Evolutionary conservation across 345 rosid genomes (phyloP).

Genomic region (Xanthoceras sorbifolium): DNA sequence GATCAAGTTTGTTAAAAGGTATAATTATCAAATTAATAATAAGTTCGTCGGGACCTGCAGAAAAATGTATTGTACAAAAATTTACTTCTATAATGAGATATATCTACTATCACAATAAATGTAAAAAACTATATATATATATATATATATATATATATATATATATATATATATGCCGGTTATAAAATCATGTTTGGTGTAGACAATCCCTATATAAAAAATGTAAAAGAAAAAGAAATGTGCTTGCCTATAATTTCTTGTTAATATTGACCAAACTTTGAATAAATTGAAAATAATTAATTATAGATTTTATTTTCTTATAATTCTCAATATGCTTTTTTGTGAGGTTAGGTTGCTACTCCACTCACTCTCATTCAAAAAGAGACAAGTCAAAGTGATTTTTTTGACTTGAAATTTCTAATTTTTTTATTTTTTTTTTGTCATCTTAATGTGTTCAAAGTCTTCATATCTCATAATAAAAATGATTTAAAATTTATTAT

Average conservation of each 20-base stretch:
- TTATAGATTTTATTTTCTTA: not conserved
- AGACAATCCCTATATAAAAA: not conserved
- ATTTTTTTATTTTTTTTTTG: not conserved
- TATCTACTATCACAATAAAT: no score
- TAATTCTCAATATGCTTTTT: not conserved
- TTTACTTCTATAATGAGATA: no score
- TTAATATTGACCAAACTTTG: not conserved
- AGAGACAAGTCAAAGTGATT: slow-evolving; percentile 16
- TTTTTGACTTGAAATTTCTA: slow-evolving; percentile 18
- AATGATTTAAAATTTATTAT: not conserved
- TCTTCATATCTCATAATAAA: not conserved
- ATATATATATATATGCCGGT: no score
- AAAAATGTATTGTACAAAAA: no score
- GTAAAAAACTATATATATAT: no score
- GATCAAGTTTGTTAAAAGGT: no score
- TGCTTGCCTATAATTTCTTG: no score
- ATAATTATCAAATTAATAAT: no score
- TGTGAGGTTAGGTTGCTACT: not conserved
- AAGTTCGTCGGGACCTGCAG: no score
- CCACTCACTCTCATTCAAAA: not conserved
- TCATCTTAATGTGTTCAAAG: not conserved
- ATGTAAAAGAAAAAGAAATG: not conserved
- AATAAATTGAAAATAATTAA: not conserved
- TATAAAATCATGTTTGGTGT: not conserved
- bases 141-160: no score